Base-by-base conservation (phyloP, 2,329 filamentous ascomycete species). In the Apiospora arundinis region DNA sequence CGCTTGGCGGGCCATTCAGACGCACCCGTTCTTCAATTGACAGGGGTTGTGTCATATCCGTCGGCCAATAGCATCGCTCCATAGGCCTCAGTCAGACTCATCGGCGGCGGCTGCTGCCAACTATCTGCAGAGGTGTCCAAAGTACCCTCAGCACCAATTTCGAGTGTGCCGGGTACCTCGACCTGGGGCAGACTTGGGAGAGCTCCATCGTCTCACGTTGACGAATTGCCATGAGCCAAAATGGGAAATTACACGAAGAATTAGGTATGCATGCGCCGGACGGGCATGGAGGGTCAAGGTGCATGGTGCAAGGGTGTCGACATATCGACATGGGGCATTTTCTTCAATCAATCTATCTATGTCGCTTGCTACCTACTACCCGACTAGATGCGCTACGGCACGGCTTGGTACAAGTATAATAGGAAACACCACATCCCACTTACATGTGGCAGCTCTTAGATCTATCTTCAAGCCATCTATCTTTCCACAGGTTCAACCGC, bases 1-100 rank as follows among this genome's bases (percentile, higher is more conserved):
- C 78, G 71, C 75, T 77, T 78, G 73, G 76, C 76, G 73, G 67
- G 72, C 77, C 77, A 75, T 77, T 75, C 73, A 63, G 32, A 40
- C 67, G 32, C 45, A 60, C 66, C 67, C 70, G 65, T 60, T 71
- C 42, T 48, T 67, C 44, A 28, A 42, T 42, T 9, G 56, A 60
- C 70, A 71, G 70, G 70, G 70, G 67, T 44, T 12, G 45, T 63
- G 67, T 56, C 67, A 69, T 69, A 44, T 67, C 25, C 70, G 69
- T 45, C 67, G 40, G 14, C 70, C 67, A 71, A 71, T 71, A 28
- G 40, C 49, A 44, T 28, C 14, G 6, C 14, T 21, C 45, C 46
- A n/a, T 11, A 28, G 63, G 67, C 67, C n/a, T 49, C 70, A 32
- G 40, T 25, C 49, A 16, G 48, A 68, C 72, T 68, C 68, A 37